Conservation (phyloP, 495 filamentous ascomycete genomes). For the Hypoxylon lenormandii region DNA sequence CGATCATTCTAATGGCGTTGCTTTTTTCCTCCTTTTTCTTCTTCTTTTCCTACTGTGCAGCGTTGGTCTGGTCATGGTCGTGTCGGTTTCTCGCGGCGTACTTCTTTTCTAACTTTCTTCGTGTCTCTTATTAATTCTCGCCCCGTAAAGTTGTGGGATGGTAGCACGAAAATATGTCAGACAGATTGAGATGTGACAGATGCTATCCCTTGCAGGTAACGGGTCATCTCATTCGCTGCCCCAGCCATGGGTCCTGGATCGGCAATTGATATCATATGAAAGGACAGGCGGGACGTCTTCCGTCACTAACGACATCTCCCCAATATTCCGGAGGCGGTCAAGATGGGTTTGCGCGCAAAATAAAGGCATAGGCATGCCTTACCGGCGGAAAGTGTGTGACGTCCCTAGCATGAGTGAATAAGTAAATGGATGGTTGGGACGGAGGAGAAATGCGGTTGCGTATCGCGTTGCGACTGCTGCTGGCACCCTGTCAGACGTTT, state of each 20-base stretch:
- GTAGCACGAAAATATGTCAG: conserved; percentile 40
- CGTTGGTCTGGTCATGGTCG: conserved; percentile 32
- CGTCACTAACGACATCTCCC: conserved; percentile 35
- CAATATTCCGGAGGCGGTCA: conserved; percentile 38
- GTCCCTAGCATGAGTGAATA: conserved; percentile 10
- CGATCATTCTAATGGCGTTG: conserved; percentile 39
- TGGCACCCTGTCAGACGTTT: conserved; percentile 45
- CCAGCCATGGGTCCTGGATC: conserved; percentile 47
- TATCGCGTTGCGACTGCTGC: conserved; percentile 38
- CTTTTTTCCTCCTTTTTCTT: too few relatives aligned
- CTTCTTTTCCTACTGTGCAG: conserved; percentile 22
- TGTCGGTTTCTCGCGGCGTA: conserved; percentile 40
- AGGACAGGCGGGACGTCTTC: conserved; percentile 36
- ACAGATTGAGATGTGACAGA: conserved; percentile 48
- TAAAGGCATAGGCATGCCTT: conserved; percentile 24
- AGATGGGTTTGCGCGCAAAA: conserved; percentile 22
- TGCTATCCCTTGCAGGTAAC: conserved; percentile 44
- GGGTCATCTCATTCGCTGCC: conserved; percentile 46
- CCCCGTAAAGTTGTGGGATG: conserved; percentile 36
- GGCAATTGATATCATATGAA: conserved; percentile 47
- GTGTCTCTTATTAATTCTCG: conserved; percentile 21
- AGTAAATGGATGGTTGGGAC: conserved; percentile 9
- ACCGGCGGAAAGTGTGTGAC: conserved; percentile 5
- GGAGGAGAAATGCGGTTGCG: conserved; percentile 37
- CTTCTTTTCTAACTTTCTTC: conserved; percentile 10